Base-by-base conservation (phyloP, 495 filamentous ascomycete species). In the Antarctomyces pellizariae region DNA sequence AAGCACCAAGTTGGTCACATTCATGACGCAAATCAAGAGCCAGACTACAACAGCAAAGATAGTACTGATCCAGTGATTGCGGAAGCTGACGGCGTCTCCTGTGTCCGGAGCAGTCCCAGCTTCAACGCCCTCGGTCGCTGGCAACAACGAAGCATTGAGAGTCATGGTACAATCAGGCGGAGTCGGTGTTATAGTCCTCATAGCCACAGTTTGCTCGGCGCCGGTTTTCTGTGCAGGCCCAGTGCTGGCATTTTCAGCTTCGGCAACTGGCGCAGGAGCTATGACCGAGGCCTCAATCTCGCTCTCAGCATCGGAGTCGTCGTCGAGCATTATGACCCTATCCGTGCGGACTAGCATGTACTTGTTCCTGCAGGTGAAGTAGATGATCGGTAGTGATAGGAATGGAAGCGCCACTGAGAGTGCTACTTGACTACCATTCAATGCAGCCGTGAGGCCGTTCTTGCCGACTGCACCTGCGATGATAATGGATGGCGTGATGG, bases 391-490 rank as follows among this genome's bases (percentile, higher is more conserved):
- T 3, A 76, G 77, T 7, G 61, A 67, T 16, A 84, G 67, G 41
- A 90, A 78, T 0, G 80, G 80, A 18, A 92, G 48, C 15, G 79
- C 71, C 3, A 83, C 60, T 35, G 71, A 78, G 21, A 92, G 48
- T 1, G 67, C 77, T 28, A 90, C 78, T 45, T 92, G 80, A 10
- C 55, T 69, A 2, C 61, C 79, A 28, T 67, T 79, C 18, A 90
- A 48, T 2, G 80, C 73, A n/a, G 57, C 61, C 20, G 69, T 56
- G 12, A 91, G 54, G 0, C 76, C 76, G 5, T 68, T 48, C 25
- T 68, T 54, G 0, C 80, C 80, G 11, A 75, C 66, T 1, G 77
- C 75, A 0, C 59, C 77, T 9, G 77, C 77, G 30, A 86, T 73
- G 41, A 83, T 73, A 42, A 86, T 80, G 36, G 62, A 68, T 0